Percentiles rank a stretch among this genome's conserved stretches.
These are phyloP conservation scores for Prunus dulcis DNA, from an alignment of 306 rosid genomes.

Conservation along the genomic window DNA sequence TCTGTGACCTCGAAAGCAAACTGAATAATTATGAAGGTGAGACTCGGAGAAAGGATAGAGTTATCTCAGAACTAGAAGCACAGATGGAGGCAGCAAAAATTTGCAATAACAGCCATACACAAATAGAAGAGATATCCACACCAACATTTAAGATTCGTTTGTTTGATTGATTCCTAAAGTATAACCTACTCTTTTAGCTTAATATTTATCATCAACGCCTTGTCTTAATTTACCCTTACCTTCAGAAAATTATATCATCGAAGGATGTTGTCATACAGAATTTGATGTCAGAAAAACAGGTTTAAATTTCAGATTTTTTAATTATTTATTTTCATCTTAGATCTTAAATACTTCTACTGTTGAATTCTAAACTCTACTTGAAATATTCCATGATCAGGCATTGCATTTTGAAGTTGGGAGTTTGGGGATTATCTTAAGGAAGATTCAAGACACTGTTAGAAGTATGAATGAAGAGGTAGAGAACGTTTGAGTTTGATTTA, in stretches of 20 bases:
- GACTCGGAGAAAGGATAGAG: conserved; percentile 49
- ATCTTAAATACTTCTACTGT: not conserved
- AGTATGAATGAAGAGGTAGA: conserved; percentile 64
- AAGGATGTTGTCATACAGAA: conserved; percentile 57
- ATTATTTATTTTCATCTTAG: not conserved
- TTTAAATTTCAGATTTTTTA: conserved; percentile 20
- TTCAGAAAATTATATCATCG: conserved; percentile 49
- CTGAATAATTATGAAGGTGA: conserved; percentile 47
- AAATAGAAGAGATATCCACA: conserved; percentile 68
- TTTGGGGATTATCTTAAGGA: conserved; percentile 49
- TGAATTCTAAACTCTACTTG: conserved; percentile 25
- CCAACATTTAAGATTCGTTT: conserved; percentile 8
- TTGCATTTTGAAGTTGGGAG: conserved; percentile 56
- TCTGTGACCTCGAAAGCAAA: conserved; percentile 48
- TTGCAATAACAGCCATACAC: conserved; percentile 40
- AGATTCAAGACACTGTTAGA: conserved; percentile 47
- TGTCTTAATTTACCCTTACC: conserved; percentile 57
- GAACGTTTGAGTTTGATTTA: not conserved
- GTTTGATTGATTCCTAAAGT: conserved; percentile 11
- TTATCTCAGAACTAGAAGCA: conserved; percentile 69
- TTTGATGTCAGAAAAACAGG: conserved; percentile 66
- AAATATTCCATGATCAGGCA: conserved; percentile 40
- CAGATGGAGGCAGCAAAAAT: conserved; percentile 45
- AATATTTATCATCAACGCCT: conserved; percentile 1
- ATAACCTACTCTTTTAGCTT: conserved; percentile 12